Evolutionary conservation across 352 stramenopile species (phyloP), one percentile per base, ranked within the genome.

Genomic region (Elongisporangium undulatum): DNA sequence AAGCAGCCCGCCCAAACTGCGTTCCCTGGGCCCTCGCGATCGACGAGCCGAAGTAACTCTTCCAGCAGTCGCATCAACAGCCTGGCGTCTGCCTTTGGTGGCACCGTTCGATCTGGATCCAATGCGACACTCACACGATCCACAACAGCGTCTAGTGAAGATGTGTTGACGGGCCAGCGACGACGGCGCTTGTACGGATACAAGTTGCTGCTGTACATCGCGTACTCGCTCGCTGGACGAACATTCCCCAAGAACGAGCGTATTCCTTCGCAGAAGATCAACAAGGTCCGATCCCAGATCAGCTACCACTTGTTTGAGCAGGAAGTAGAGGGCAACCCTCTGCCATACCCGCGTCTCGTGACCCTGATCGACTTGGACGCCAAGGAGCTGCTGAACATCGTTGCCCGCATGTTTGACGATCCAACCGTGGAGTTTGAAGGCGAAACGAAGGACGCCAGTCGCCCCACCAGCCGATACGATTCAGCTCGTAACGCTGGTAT

Each of bases 191-290:
- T 89, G 49, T 92, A 86, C 54, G 85, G 82, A 16, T 95, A 95
- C 76, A 94, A 95, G 64, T 51, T 92, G 56, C 61, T 95, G 53
- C 49, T 98, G 49, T 98, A 98, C 70, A 75, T 98, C 56, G 93
- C 88, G 58, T 96, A 93, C 56, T 94, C 85, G n/a, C 89, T 98
- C 48, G 88, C 72, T 57, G 93, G 92, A 5, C 85, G 86, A 41
- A 83, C 64, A 17, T 98, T 98, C 64, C 95, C 95, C 1, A 87
- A 94, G 62, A 85, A 92, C 19, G 80, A 89, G 22, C 63, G 66
- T 15, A 77, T 95, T 21, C 67, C 82, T 21, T 62, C 77, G 8
- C 67, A 82, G n/a, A 87, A 95, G 29, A 54, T 87, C 24, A 79
- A 78, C 50, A 84, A 91, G 54, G 81, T 95, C 41, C 77, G 78